Evolutionary conservation across 2,329 filamentous ascomycete genomes (phyloP).

Genomic region (Arachnomyces sp.): DNA sequence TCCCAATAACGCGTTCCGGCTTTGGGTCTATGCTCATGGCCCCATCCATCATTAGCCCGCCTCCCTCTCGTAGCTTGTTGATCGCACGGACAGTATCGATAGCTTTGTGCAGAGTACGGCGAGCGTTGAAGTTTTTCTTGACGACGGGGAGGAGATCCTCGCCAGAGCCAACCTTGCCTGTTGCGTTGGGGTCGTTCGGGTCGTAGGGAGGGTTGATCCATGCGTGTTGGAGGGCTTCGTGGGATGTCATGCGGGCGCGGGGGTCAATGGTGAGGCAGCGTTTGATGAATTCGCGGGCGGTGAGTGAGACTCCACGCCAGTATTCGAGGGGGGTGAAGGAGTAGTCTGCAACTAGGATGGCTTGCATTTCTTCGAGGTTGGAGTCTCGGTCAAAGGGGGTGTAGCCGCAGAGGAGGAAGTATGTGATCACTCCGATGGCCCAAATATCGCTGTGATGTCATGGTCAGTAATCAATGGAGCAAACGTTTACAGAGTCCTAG

Average conservation of each 20-base stretch:
- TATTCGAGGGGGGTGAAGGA: slow-evolving; percentile 90
- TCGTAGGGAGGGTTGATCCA: slow-evolving; percentile 54
- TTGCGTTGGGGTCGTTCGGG: slow-evolving; percentile 25
- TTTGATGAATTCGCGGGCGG: slow-evolving; percentile 85
- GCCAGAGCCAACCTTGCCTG: slow-evolving; percentile 27
- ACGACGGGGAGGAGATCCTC: slow-evolving; percentile 56
- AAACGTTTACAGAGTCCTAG: not conserved
- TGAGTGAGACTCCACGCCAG: slow-evolving; percentile 84
- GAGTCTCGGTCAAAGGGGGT: slow-evolving; percentile 96
- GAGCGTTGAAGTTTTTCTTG: slow-evolving; percentile 63
- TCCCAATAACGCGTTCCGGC: slow-evolving; percentile 37
- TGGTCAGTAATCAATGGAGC: slow-evolving; percentile 5
- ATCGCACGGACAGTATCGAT: slow-evolving; percentile 62
- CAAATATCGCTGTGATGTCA: slow-evolving; percentile 62
- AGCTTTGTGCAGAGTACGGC: slow-evolving; percentile 56
- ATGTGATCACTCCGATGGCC: slow-evolving; percentile 97
- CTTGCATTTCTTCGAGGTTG: slow-evolving; percentile 99
- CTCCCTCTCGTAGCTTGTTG: slow-evolving; percentile 57
- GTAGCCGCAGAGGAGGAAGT: slow-evolving; percentile 95
- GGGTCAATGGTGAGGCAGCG: slow-evolving; percentile 88
- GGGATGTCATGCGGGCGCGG: slow-evolving; percentile 77
- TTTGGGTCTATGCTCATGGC: slow-evolving; percentile 50
- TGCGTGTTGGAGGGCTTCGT: slow-evolving; percentile 60
- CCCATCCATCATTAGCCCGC: slow-evolving; percentile 56
- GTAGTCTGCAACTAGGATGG: slow-evolving; percentile 93